Conservation (phyloP, 1,139 yeast species). For the Debaryomyces sp. region DNA sequence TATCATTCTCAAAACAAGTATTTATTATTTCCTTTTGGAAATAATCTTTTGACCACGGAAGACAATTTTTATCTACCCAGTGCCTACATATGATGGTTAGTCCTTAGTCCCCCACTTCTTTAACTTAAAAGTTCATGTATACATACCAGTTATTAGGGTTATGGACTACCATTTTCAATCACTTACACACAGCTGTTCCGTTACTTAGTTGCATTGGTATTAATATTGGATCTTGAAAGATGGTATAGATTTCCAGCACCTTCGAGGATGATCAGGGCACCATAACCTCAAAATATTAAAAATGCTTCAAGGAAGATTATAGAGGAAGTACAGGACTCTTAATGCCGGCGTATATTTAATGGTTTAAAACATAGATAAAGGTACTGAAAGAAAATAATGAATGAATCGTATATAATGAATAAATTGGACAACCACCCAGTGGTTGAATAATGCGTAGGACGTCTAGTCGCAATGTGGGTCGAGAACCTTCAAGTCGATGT, state of each 20-base stretch:
- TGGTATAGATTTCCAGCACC: neutral
- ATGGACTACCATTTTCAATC: slow-evolving; percentile 64
- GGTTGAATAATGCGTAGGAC: neutral
- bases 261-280: slow-evolving; percentile 1
- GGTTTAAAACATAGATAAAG: neutral
- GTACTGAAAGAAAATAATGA: neutral
- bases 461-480: neutral
- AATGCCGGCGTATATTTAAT: neutral
- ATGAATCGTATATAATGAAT: neutral
- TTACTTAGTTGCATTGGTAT: neutral
- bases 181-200: neutral
- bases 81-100: slow-evolving; percentile 49
- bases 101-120: slow-evolving; percentile 1
- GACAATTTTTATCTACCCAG: slow-evolving; percentile 81
- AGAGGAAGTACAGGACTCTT: neutral
- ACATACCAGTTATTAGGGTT: slow-evolving; percentile 83
- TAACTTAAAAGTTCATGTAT: neutral
- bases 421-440: neutral
- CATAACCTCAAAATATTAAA: neutral
- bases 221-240: neutral
- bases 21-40: slow-evolving; percentile 47
- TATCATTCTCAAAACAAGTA: slow-evolving; percentile 37
- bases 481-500: slow-evolving; percentile 18
- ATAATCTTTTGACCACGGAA: slow-evolving; percentile 72
- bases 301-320: neutral